Percentiles rank a stretch among this genome's conserved stretches.
Evolutionary conservation across 2,329 filamentous ascomycete genomes (phyloP).

Genomic region (Diaporthe aspalathi): DNA sequence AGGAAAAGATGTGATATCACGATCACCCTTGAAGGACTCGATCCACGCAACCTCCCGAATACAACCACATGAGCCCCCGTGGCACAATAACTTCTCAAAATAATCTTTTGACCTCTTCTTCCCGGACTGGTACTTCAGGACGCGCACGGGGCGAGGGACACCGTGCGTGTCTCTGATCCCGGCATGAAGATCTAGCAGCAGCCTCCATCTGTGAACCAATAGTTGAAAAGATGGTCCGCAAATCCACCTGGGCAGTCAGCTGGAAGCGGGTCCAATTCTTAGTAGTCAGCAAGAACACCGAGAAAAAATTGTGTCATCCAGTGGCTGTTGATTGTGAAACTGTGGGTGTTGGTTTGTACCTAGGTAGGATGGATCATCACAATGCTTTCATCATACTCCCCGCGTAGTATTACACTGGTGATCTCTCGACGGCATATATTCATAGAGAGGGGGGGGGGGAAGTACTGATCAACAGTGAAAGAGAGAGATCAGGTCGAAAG

Average conservation of each 20-base stretch:
- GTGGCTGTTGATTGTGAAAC: constrained; percentile 1
- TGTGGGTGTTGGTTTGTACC: not conserved
- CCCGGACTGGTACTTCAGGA: not conserved
- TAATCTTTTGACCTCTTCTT: not conserved
- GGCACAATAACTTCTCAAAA: constrained; percentile 1
- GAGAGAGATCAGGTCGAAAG: no score
- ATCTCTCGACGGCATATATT: no score
- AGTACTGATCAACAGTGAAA: not conserved
- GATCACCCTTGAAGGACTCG: not conserved
- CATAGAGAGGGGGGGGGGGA: no score
- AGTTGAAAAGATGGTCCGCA: not conserved
- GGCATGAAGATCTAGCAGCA: not conserved
- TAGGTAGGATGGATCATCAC: not conserved
- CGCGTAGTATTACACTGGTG: not conserved
- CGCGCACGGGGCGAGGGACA: not conserved
- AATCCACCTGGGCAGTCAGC: not conserved
- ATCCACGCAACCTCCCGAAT: not conserved
- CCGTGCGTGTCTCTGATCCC: not conserved
- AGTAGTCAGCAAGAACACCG: not conserved
- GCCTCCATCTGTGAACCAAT: not conserved
- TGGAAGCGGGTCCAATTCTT: not conserved
- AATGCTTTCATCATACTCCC: not conserved
- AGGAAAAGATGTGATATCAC: not conserved
- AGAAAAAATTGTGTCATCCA: not conserved
- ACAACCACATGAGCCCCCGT: not conserved